Evolutionary conservation across 2,329 filamentous ascomycete genomes (phyloP).

Genomic region (Corynespora cassiicola): DNA sequence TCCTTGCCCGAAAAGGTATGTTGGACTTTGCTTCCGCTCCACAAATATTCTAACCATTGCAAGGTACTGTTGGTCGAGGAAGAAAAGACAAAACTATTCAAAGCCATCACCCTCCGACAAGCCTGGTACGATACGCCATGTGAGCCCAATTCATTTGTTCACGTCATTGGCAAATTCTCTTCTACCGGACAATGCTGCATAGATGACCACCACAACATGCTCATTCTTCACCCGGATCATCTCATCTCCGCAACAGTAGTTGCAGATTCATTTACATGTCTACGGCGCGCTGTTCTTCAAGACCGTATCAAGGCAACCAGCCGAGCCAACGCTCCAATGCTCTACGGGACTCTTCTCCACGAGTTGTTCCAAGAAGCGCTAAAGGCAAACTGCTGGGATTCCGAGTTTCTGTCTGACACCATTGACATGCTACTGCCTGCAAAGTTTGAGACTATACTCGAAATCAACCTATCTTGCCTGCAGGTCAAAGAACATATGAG

Average conservation of each 20-base stretch:
- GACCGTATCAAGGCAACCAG: slow-evolving; percentile 92
- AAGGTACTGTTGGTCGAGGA: slow-evolving; percentile 83
- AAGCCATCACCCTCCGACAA: slow-evolving; percentile 77
- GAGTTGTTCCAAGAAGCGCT: slow-evolving; percentile 94
- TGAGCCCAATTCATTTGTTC: slow-evolving; percentile 76
- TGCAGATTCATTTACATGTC: slow-evolving; percentile 93
- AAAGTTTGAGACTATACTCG: slow-evolving; percentile 88
- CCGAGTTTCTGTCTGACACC: slow-evolving; percentile 67
- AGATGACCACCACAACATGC: slow-evolving; percentile 80
- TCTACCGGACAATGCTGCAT: slow-evolving; percentile 75
- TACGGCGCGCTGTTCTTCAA: slow-evolving; percentile 88
- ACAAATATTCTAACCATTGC: slow-evolving; percentile 24
- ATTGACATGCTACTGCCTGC: slow-evolving; percentile 74
- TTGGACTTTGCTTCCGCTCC: background rate
- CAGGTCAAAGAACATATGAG: slow-evolving; percentile 80
- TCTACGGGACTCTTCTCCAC: slow-evolving; percentile 93
- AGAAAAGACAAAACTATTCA: slow-evolving; percentile 71
- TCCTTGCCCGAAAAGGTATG: slow-evolving; percentile 73
- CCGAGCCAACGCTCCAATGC: slow-evolving; percentile 77
- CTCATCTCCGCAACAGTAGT: slow-evolving; percentile 94
- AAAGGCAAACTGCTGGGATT: slow-evolving; percentile 81
- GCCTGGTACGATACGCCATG: slow-evolving; percentile 87
- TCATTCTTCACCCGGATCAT: slow-evolving; percentile 94
- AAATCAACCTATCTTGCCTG: slow-evolving; percentile 76
- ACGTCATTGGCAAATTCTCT: slow-evolving; percentile 83